phyloP scores from a whole-genome alignment of 257 asterid species.

The Solanum commersonii region DNA sequence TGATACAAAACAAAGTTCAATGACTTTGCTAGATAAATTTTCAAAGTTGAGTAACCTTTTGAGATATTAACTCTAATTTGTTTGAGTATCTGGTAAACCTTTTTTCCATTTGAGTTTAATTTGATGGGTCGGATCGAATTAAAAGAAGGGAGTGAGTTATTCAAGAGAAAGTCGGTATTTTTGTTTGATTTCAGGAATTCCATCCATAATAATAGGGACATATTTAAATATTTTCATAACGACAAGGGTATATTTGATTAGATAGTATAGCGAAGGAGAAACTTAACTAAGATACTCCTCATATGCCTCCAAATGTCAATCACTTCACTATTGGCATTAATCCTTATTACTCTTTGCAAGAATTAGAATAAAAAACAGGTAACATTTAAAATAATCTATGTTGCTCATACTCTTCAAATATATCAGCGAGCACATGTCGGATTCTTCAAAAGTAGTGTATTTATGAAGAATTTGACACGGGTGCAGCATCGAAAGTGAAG shows the following conservation, averaged over 20 bases:
- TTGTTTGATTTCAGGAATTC: not conserved
- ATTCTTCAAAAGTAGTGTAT: too few species aligned
- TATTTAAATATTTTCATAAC: too few species aligned
- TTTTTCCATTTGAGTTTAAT: too few species aligned
- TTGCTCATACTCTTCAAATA: not conserved
- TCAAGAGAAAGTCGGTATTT: not conserved
- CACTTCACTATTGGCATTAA: too few species aligned
- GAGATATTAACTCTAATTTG: too few species aligned
- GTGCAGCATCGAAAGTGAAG: not conserved
- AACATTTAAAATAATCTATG: not conserved
- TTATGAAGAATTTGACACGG: not conserved
- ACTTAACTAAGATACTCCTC: not conserved
- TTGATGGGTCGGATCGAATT: not conserved
- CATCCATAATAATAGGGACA: not conserved
- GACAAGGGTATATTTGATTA: too few species aligned
- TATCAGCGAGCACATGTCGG: fast-evolving
- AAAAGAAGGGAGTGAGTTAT: not conserved
- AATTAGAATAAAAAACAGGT: not conserved
- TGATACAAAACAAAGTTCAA: too few species aligned
- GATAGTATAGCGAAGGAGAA: not conserved
- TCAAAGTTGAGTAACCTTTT: too few species aligned
- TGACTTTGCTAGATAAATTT: too few species aligned
- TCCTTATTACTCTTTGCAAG: not conserved
- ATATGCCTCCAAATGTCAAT: too few species aligned
- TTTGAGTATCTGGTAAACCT: too few species aligned